Conservation (phyloP, 345 rosid genomes). For the Gynandropsis gynandra region DNA sequence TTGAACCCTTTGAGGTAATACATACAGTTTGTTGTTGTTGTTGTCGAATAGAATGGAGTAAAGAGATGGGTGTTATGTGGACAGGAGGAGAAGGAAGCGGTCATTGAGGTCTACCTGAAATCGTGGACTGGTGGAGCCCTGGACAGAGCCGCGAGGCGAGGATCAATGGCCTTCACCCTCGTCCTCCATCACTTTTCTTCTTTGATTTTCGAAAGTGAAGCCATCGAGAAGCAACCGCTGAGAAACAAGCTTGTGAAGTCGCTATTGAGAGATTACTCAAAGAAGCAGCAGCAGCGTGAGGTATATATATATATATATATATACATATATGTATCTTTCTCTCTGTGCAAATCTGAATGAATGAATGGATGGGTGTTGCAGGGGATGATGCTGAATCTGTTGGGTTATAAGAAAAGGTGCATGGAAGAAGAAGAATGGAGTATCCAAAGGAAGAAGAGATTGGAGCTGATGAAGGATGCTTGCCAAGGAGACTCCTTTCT, state of each 20-base stretch:
- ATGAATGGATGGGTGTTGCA: slow-evolving; percentile 27
- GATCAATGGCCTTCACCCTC: slow-evolving; percentile 52
- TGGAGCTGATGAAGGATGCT: slow-evolving; percentile 45
- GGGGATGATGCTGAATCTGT: slow-evolving; percentile 66
- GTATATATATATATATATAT: no score
- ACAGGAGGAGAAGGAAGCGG: slow-evolving; percentile 66
- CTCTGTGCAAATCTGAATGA: neutral
- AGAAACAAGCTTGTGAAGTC: slow-evolving; percentile 56
- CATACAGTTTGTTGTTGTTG: neutral
- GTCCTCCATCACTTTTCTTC: slow-evolving; percentile 64
- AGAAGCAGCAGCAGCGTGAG: slow-evolving; percentile 48
- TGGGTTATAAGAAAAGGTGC: slow-evolving; percentile 30
- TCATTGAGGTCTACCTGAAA: slow-evolving; percentile 67
- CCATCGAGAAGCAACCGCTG: slow-evolving; percentile 27
- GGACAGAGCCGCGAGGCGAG: slow-evolving; percentile 59
- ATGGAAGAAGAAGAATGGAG: slow-evolving; percentile 24
- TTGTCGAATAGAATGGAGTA: neutral
- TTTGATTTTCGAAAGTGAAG: slow-evolving; percentile 37
- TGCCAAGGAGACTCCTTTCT: slow-evolving; percentile 61
- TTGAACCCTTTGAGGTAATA: slow-evolving; percentile 74
- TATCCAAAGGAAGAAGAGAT: slow-evolving; percentile 26
- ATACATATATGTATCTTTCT: no score
- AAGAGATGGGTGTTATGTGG: neutral
- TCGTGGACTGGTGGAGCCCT: slow-evolving; percentile 74
- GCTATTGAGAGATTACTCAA: slow-evolving; percentile 60